A percentile compares a stretch with the other conserved stretches of the same genome.
These are phyloP conservation scores for Aspergillus awamori DNA, from an alignment of 2,329 filamentous ascomycete species.

Conservation along the genomic window DNA sequence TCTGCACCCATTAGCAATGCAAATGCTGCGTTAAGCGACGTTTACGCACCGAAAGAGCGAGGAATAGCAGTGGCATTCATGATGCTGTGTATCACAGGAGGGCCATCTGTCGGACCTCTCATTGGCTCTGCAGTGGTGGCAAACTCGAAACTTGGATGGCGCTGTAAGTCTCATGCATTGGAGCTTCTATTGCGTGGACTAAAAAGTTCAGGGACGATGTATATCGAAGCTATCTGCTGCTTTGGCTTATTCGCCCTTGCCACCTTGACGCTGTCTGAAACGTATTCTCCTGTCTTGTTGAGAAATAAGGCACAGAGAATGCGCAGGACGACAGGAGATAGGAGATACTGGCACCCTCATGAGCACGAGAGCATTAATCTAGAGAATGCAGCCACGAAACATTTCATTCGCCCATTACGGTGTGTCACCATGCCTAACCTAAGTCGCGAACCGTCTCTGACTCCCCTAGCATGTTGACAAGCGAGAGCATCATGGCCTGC, in stretches of 20 bases:
- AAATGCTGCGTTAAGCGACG: conserved; percentile 48
- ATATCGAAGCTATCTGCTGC: conserved; percentile 46
- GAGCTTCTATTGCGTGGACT: not conserved
- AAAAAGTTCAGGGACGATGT: conserved; percentile 35
- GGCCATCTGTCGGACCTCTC: conserved; percentile 46
- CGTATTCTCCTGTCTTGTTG: conserved; percentile 45
- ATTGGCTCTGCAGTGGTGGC: conserved; percentile 44
- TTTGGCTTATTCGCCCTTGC: conserved; percentile 29
- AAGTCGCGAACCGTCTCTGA: not conserved
- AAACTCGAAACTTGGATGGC: conserved; percentile 26
- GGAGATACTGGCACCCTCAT: conserved; percentile 49
- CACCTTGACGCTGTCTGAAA: conserved; percentile 41
- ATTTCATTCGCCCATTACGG: conserved; percentile 45
- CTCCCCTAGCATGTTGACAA: conserved; percentile 44
- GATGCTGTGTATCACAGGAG: conserved; percentile 43
- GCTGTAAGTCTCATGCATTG: not conserved
- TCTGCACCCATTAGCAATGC: conserved; percentile 49
- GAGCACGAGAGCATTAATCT: conserved; percentile 46
- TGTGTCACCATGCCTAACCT: not conserved
- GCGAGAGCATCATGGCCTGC: conserved; percentile 53
- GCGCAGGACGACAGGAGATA: conserved; percentile 44
- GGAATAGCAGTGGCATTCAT: conserved; percentile 45
- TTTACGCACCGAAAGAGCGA: conserved; percentile 42
- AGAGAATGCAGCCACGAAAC: conserved; percentile 47
- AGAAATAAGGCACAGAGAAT: conserved; percentile 42